Evolutionary conservation across 2,329 filamentous ascomycete genomes (phyloP), one percentile per base, ranked within the genome.

Genomic region (Fusarium burgessii): DNA sequence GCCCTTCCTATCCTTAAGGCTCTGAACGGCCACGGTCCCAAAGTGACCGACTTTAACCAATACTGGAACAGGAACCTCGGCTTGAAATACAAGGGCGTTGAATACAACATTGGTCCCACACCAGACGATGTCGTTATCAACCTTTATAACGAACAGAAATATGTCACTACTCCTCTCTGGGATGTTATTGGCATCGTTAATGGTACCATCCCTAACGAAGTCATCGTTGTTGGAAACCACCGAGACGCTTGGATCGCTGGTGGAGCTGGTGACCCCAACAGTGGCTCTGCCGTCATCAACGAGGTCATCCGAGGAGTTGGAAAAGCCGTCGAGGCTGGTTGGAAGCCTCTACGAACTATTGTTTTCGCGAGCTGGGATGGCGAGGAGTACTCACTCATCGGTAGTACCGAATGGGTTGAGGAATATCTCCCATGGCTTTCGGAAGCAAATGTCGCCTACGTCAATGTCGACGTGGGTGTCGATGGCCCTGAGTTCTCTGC

Each of bases 171-270:
- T 0, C 92, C 93, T 7, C 84, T 95, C 56, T 97, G 94, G 94
- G 92, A 99, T 77, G 93, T 96, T 5, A 95, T 98, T 71, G 95
- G 95, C 46, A 85, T 96, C 47, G 93, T 99, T 79, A 97, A 97
- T 75, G 96, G 95, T 13, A 92, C 92, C 1, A 89, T 96, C 38
- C 85, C 90, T 0, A 90, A 97, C 74, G 94, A 98, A 77, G 94
- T 97, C 2, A 85, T 99, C 47, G 87, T 99, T 6, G 83, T 98
- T 35, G 94, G 95, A n/a, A 97, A 97, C 77, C 95, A 97, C 77
- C 90, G 94, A 36, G 94, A 97, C 80, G 93, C 95, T 0, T 97
- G 93, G 93, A 91, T 95, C 75, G 91, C 91, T 23, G 93, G 93
- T n/a, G 93, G 93, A 27, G 92, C 93, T 18, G 92, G 86, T 15